Evolutionary conservation across 129 eudicot species (phyloP).

Genomic region (Heracleum sosnowskyi): DNA sequence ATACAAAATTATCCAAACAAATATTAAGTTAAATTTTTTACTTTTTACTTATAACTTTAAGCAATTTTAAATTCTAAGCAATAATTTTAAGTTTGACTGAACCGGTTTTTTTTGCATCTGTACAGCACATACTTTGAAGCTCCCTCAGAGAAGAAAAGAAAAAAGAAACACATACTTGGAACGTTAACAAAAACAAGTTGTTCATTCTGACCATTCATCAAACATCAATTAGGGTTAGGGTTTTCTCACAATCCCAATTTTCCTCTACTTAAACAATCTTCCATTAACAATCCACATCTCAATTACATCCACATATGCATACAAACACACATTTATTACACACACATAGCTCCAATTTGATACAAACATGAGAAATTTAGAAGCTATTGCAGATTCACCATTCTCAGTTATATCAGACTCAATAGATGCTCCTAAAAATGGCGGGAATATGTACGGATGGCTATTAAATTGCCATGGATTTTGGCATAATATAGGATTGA

Average conservation of each 20-base stretch:
- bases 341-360: neutral
- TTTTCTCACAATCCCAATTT: neutral
- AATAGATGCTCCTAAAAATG: neutral
- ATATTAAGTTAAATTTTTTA: no score
- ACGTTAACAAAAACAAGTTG: no score
- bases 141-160: no score
- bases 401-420: constrained; percentile 4
- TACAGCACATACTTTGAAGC: no score
- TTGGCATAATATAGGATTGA: constrained; percentile 25
- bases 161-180: no score
- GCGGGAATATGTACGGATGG: constrained; percentile 21
- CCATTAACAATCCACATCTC: neutral
- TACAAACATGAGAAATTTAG: neutral
- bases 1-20: no score
- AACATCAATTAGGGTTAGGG: neutral
- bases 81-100: no score
- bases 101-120: no score
- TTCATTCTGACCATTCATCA: no score
- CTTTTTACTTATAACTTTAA: no score
- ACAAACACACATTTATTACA: neutral
- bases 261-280: neutral
- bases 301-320: neutral
- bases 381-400: constrained; percentile 6
- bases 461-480: constrained; percentile 31
- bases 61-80: no score